Evolutionary conservation across 2,329 filamentous ascomycete species (phyloP), one percentile per base, ranked within the genome.

Genomic region (Myriosclerotinia scirpicola): DNA sequence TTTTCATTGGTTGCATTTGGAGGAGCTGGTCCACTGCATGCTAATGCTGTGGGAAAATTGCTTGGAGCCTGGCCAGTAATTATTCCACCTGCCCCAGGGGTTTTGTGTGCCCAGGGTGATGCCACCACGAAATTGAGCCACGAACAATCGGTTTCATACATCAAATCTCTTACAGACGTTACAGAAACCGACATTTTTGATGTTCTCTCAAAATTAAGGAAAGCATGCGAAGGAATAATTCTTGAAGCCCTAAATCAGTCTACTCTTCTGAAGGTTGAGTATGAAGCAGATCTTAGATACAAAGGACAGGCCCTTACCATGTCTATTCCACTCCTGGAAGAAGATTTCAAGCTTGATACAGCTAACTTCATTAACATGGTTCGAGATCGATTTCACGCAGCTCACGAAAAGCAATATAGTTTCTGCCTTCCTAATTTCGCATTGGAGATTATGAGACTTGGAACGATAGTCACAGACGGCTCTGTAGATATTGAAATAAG

Each of bases 41-140:
- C 48, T 5, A 63, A 63, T 54, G 60, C 50, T n/a, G 60, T 63
- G 5, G 60, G 60, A 44, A 63, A 63, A 22, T 26, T 63, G 36
- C 50, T 63, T 2, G 48, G 60, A 42, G 48, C 60, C 26, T 63
- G 60, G 60, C 60, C 60, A 40, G 60, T 63, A 15, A 63, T 63
- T 22, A n/a, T 63, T 20, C 60, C 60, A 34, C 50, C 50, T 12
- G 38, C 61, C 22, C 61, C 50, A 36, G 61, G 61, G n/a, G 61
- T 64, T 26, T 30, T 64, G 4, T 64, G 61, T 42, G 61, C 50
- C 34, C 61, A 64, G 17, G 61, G 52, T 6, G 61, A 64, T 26
- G 52, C 61, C 7, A 64, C 52, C 8, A 64, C 61, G 8, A 64
- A 64, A 17, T 48, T 64, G 40, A 64, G 61, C 34, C 61, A 54